These are phyloP conservation scores for Bondarzewia mesenterica DNA, from an alignment of 1,284 basidiomycete genomes.

Conservation along the genomic window DNA sequence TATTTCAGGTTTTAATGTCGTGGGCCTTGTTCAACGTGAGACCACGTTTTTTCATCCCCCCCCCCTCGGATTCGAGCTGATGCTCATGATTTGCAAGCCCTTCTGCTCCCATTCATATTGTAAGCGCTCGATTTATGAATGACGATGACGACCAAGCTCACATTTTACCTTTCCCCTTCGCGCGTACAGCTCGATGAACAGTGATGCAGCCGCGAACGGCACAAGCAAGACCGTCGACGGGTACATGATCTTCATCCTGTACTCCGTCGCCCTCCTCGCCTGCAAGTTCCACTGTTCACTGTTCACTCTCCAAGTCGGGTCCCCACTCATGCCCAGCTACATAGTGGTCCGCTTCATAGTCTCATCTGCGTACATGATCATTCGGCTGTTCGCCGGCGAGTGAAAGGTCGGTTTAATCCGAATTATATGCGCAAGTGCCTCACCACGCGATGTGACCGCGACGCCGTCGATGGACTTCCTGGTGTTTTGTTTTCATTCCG, in stretches of 20 bases:
- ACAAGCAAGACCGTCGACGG: slow-evolving; percentile 53
- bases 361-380: slow-evolving; percentile 56
- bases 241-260: slow-evolving; percentile 76
- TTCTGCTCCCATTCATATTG: slow-evolving; percentile 4
- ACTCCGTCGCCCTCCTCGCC: slow-evolving; percentile 57
- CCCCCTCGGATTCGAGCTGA: background rate
- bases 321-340: too few relatives aligned
- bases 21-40: slow-evolving; percentile 81
- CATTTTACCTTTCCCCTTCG: slow-evolving; percentile 59
- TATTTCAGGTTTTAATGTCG: slow-evolving; percentile 52
- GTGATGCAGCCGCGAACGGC: slow-evolving; percentile 52
- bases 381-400: slow-evolving; percentile 48
- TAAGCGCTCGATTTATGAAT: background rate
- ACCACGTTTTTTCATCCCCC: too few relatives aligned
- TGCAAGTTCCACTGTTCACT: slow-evolving; percentile 46
- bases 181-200: slow-evolving; percentile 52
- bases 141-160: too few relatives aligned
- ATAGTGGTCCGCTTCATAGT: slow-evolving; percentile 41
- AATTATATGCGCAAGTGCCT: too few relatives aligned
- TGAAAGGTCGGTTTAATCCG: too few relatives aligned
- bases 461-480: too few relatives aligned
- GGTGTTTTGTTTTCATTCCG: too few relatives aligned
- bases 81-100: background rate
- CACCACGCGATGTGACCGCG: too few relatives aligned
- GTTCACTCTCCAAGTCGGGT: background rate